Percentiles rank a stretch among this genome's conserved stretches.
Conservation (phyloP, 1,284 basidiomycete species). For the Lignosus rhinocerotis region DNA sequence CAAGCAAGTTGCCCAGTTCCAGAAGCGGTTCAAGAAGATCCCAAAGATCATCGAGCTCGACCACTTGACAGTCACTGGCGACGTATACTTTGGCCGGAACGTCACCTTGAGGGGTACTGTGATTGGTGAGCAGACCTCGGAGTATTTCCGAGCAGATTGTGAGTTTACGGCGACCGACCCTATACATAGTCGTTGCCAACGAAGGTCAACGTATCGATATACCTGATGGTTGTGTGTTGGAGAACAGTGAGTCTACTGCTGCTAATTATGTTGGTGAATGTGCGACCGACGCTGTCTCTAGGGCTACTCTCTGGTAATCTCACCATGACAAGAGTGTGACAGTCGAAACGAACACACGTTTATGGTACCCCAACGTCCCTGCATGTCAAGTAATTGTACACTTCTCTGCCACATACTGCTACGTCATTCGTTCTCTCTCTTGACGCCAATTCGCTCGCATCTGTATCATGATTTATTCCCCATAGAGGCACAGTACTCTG, state of each 20-base stretch:
- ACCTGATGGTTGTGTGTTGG: conserved; percentile 92
- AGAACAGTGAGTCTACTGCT: conserved; percentile 69
- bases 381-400: too few relatives aligned
- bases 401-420: too few relatives aligned
- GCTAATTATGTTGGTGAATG: background rate
- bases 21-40: conserved; percentile 97
- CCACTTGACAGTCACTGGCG: conserved; percentile 95
- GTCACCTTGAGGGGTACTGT: conserved; percentile 88
- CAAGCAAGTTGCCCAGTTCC: conserved; percentile 96
- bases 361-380: background rate
- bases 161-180: conserved; percentile 35
- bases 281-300: background rate
- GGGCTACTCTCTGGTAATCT: conserved; percentile 34
- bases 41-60: conserved; percentile 93
- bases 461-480: too few relatives aligned
- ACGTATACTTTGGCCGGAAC: conserved; percentile 94
- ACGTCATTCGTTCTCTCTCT: too few relatives aligned
- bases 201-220: conserved; percentile 79
- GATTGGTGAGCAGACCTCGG: conserved; percentile 39
- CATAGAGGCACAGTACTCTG: too few relatives aligned
- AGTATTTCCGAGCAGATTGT: too few relatives aligned
- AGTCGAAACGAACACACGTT: conserved; percentile 2
- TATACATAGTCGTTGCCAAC: conserved; percentile 75
- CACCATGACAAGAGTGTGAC: conserved; percentile 28
- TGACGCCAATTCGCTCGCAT: too few relatives aligned